A percentile compares a stretch with the other conserved stretches of the same genome.
Conservation (phyloP, 2,329 filamentous ascomycete species). For the Colletotrichum spaethianum region DNA sequence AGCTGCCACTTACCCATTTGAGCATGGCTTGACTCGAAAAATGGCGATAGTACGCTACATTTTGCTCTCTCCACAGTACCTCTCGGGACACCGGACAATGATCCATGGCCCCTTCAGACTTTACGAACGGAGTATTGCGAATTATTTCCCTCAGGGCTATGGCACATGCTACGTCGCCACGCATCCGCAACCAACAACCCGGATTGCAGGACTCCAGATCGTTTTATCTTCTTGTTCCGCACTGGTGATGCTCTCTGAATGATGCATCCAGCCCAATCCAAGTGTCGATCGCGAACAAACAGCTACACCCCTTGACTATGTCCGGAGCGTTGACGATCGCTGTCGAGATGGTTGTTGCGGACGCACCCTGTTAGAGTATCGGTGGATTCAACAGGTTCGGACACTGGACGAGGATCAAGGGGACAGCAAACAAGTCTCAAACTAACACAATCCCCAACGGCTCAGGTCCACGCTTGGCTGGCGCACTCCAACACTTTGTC, state of each 20-base stretch:
- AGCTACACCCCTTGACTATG: background rate
- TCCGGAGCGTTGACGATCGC: background rate
- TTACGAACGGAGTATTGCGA: constrained; percentile 21
- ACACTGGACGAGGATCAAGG: constrained; percentile 34
- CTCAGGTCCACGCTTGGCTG: constrained; percentile 27
- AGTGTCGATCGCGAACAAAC: background rate
- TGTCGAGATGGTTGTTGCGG: constrained; percentile 3
- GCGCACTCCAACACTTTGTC: constrained; percentile 30
- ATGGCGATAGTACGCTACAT: constrained; percentile 34
- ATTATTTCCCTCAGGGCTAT: constrained; percentile 32
- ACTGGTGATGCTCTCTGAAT: background rate
- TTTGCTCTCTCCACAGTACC: constrained; percentile 20
- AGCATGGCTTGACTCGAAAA: constrained; percentile 41
- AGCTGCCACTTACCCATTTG: constrained; percentile 28
- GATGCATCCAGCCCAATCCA: background rate
- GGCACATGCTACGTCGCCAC: constrained; percentile 3
- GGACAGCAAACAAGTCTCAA: constrained; percentile 16
- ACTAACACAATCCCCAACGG: constrained; percentile 22
- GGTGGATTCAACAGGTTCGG: constrained; percentile 17
- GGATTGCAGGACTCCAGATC: background rate
- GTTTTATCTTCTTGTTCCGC: constrained; percentile 1
- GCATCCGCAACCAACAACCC: background rate
- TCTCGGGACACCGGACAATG: constrained; percentile 34
- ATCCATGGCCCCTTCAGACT: constrained; percentile 38
- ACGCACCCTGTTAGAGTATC: constrained; percentile 10